A percentile compares a stretch with the other conserved stretches of the same genome.
Evolutionary conservation across 768 basidiomycete genomes (phyloP).

Genomic region (Lentinula edodes): DNA sequence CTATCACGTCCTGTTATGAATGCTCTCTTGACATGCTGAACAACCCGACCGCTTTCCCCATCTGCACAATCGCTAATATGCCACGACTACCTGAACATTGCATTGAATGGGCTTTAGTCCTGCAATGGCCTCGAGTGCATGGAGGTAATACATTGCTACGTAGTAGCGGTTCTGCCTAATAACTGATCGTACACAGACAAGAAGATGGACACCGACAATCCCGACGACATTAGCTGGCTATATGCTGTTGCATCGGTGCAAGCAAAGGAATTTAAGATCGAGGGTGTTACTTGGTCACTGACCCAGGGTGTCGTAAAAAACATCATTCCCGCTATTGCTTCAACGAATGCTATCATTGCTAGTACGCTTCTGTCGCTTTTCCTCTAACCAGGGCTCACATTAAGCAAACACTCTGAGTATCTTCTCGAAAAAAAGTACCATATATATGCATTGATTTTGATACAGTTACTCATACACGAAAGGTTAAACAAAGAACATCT

Average conservation of each 20-base stretch:
- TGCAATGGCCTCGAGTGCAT: slow-evolving; percentile 93
- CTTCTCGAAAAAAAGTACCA: too few relatives aligned
- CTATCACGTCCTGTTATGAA: slow-evolving; percentile 94
- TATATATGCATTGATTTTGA: too few relatives aligned
- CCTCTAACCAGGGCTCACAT: slow-evolving; percentile 4
- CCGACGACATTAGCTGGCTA: slow-evolving; percentile 94
- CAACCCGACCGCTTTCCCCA: slow-evolving; percentile 94
- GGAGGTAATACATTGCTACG: slow-evolving; percentile 51
- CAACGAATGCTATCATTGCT: slow-evolving; percentile 97
- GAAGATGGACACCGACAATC: slow-evolving; percentile 96
- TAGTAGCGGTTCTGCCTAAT: background rate
- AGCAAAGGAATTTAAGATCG: slow-evolving; percentile 93
- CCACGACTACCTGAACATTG: slow-evolving; percentile 98
- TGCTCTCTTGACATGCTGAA: slow-evolving; percentile 98
- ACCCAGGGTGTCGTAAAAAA: slow-evolving; percentile 99
- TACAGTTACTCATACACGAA: too few relatives aligned
- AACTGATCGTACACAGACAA: slow-evolving; percentile 50
- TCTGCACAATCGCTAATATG: slow-evolving; percentile 98
- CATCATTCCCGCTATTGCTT: slow-evolving; percentile 98
- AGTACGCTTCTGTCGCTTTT: slow-evolving; percentile 38
- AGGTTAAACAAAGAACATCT: too few relatives aligned
- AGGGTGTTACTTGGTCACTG: slow-evolving; percentile 95
- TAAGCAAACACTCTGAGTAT: too few relatives aligned
- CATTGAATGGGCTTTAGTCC: slow-evolving; percentile 98
- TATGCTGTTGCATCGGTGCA: slow-evolving; percentile 75